Evolutionary conservation across 148 eudicot species (phyloP).

Genomic region (Fagopyrum tataricum): DNA sequence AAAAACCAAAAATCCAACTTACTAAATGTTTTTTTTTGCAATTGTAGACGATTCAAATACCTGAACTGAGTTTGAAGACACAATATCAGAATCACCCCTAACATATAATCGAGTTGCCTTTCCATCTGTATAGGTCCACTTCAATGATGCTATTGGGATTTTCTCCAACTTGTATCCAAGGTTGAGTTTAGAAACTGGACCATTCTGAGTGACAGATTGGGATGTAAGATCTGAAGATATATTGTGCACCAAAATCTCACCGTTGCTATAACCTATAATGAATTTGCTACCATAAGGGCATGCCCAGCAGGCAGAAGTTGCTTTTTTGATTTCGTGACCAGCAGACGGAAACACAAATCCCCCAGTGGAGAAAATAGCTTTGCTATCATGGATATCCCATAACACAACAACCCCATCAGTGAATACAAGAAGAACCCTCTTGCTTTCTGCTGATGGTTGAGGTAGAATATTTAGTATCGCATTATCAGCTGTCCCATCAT

Average conservation of each 20-base stretch:
- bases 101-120: conserved; percentile 76
- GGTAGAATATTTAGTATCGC: conserved; percentile 58
- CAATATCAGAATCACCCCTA: conserved; percentile 47
- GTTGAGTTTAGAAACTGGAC: conserved; percentile 64
- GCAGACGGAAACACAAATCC: conserved; percentile 37
- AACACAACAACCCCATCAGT: conserved; percentile 65
- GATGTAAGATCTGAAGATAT: conserved; percentile 34
- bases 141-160: conserved; percentile 57
- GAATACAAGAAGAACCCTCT: conserved; percentile 72
- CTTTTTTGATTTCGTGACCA: conserved; percentile 62
- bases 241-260: conserved; percentile 63
- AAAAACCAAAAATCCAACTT: not conserved
- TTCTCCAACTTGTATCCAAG: conserved; percentile 79
- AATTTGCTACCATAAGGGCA: conserved; percentile 85
- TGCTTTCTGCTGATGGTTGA: conserved; percentile 78
- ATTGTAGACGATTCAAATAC: conserved; percentile 24
- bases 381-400: conserved; percentile 80
- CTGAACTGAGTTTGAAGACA: conserved; percentile 66
- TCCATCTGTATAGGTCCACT: conserved; percentile 68
- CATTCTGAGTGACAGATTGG: conserved; percentile 37
- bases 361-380: conserved; percentile 46
- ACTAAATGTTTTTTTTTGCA: no score
- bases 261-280: conserved; percentile 69
- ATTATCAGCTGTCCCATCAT: conserved; percentile 35
- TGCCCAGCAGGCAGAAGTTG: conserved; percentile 82